Evolutionary conservation across 2,329 filamentous ascomycete species (phyloP).

Genomic region (Aureobasidium sp.): DNA sequence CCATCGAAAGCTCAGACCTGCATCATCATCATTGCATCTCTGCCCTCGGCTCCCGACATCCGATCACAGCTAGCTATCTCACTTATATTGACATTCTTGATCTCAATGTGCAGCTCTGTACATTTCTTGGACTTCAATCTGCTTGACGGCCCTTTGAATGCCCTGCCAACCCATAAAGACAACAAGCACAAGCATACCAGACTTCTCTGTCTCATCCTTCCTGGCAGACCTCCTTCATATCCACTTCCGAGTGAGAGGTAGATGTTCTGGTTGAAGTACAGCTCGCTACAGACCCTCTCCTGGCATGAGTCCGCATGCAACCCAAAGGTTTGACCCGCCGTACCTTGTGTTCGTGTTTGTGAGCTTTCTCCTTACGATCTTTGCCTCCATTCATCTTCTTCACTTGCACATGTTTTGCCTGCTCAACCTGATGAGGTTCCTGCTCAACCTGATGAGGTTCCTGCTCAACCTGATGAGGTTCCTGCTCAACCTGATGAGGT

Average conservation of each 20-base stretch:
- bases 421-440: background rate
- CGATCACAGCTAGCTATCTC: background rate
- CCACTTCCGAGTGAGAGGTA: background rate
- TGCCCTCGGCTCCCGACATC: constrained; percentile 10
- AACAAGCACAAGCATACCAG: background rate
- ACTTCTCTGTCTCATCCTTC: background rate
- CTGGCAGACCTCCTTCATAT: background rate
- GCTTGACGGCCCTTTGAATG: too few species aligned
- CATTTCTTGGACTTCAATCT: too few species aligned
- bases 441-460: background rate
- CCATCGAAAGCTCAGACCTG: constrained; percentile 4
- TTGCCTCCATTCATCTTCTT: background rate
- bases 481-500: background rate
- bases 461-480: background rate
- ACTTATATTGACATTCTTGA: background rate
- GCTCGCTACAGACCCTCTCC: background rate
- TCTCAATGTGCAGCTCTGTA: too few species aligned
- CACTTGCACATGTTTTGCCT: background rate
- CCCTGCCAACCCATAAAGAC: too few species aligned
- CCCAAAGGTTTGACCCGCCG: background rate
- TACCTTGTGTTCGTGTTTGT: background rate
- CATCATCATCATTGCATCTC: constrained; percentile 3
- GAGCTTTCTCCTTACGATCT: background rate
- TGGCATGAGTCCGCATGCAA: background rate
- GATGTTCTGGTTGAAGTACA: background rate